These are phyloP conservation scores for Colletotrichum siamense DNA, from an alignment of 2,329 filamentous ascomycete species.

Conservation along the genomic window DNA sequence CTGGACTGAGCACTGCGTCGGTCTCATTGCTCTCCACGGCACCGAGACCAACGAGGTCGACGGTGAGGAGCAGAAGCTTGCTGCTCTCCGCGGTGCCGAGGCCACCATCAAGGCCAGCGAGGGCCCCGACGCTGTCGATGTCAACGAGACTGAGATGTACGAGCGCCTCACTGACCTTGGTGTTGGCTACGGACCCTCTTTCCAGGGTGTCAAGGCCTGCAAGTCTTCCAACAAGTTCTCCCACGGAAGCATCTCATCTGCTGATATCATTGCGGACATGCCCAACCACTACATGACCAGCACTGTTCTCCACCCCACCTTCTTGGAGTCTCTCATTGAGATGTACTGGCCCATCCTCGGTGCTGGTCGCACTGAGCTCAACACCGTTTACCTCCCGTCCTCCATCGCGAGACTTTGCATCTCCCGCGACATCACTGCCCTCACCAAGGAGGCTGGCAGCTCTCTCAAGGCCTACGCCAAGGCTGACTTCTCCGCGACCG, in stretches of 20 bases:
- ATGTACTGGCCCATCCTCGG: slow-evolving; percentile 38
- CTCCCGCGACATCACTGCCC: slow-evolving; percentile 31
- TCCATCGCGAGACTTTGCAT: slow-evolving; percentile 33
- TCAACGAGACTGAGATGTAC: slow-evolving; percentile 44
- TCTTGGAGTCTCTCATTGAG: slow-evolving; percentile 26
- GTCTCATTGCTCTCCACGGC: slow-evolving; percentile 49
- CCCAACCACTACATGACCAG: slow-evolving; percentile 24
- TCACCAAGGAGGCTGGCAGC: slow-evolving; percentile 36
- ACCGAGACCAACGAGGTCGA: slow-evolving; percentile 46
- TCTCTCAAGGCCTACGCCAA: slow-evolving; percentile 27
- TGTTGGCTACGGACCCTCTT: slow-evolving; percentile 54
- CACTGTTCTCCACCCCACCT: slow-evolving; percentile 25
- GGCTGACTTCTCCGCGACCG: slow-evolving; percentile 16
- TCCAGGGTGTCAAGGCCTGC: slow-evolving; percentile 56
- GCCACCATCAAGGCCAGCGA: slow-evolving; percentile 34
- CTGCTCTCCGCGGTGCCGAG: slow-evolving; percentile 30
- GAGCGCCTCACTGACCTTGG: slow-evolving; percentile 49
- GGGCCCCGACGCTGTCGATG: slow-evolving; percentile 28
- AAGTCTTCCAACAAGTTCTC: slow-evolving; percentile 32
- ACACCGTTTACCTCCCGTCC: slow-evolving; percentile 38
- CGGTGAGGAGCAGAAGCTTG: slow-evolving; percentile 31
- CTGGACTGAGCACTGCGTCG: slow-evolving; percentile 65
- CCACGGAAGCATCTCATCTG: slow-evolving; percentile 8
- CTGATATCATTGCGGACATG: slow-evolving; percentile 24
- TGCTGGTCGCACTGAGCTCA: slow-evolving; percentile 29